Evolutionary conservation across 495 filamentous ascomycete genomes (phyloP), one percentile per base, ranked within the genome.

Genomic region (Neurospora sp.): DNA sequence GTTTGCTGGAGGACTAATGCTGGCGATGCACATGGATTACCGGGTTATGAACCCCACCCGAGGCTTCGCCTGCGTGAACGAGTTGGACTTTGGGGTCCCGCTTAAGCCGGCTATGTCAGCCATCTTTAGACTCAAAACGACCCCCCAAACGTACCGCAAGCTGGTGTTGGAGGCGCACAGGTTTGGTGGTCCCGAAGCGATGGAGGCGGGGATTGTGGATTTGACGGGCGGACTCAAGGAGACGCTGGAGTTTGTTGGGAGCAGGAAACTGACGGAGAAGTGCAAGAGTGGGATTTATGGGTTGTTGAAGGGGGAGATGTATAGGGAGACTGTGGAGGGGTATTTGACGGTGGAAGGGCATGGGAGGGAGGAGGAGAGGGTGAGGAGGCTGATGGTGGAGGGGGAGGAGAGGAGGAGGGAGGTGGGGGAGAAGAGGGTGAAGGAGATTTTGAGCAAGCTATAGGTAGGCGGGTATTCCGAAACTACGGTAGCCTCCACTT

Each of bases 11-110:
- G 92, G 91, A 39, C 82, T 94, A 74, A 94, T 95, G 90, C 81
- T 92, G 8, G 90, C 92, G 69, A 93, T 94, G 91, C 89, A 92
- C 80, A 92, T 94, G 83, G 92, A 95, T 80, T 95, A 94, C 80
- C 88, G 92, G 4, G 81, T 93, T 75, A 89, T 91, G 85, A 92
- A 92, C 76, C 88, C 90, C 0, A 37, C 83, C 4, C 85, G 86
- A 39, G 92, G 92, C 1, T 93, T 89, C 79, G 79, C 91, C 14
- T 94, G 92, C 79, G 77, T 94, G 62, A 94, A 94, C 78, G 93
- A 94, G 80, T 81, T 94, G 4, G 91, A 93, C 12, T 90, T 94
- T 38, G 92, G 92, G 18, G 89, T 90, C 0, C 90, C 91, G 10
- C 84, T 96, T 0, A 44, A 89, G 69, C 84, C 91, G 1, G 86